Percentiles rank a stretch among this genome's conserved stretches.
Conservation (phyloP, 768 basidiomycete genomes). For the Pisolithus marmoratus region DNA sequence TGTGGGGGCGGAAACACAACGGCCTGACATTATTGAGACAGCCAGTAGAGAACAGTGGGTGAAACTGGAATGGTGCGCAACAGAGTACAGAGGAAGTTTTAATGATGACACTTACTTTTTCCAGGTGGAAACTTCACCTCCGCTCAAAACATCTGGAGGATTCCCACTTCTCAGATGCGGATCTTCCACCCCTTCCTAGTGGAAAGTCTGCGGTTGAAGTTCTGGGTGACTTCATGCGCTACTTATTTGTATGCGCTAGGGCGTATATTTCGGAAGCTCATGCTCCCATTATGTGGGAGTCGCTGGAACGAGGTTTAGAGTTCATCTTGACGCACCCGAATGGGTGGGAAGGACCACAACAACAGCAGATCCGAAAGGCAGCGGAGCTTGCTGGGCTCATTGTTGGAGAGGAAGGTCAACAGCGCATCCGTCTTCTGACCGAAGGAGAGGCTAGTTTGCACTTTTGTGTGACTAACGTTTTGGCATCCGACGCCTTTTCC, state of each 20-base stretch:
- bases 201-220: constrained; percentile 32
- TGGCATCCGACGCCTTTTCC: constrained; percentile 27
- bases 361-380: constrained; percentile 47
- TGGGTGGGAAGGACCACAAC: constrained; percentile 57
- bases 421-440: constrained; percentile 48
- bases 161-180: constrained; percentile 17
- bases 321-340: constrained; percentile 57
- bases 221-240: constrained; percentile 39
- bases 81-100: no score
- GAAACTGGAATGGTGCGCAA: constrained; percentile 36
- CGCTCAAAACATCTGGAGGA: constrained; percentile 22
- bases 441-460: constrained; percentile 59
- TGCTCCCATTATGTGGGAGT: constrained; percentile 35
- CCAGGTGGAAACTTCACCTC: constrained; percentile 33
- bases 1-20: constrained; percentile 37
- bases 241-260: constrained; percentile 37
- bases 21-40: constrained; percentile 26
- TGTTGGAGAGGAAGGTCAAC: constrained; percentile 29
- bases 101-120: neutral
- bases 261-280: constrained; percentile 42
- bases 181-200: constrained; percentile 30
- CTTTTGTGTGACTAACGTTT: constrained; percentile 45
- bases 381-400: constrained; percentile 48
- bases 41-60: constrained; percentile 35
- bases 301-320: constrained; percentile 36